A percentile compares a stretch with the other conserved stretches of the same genome.
Conservation (phyloP, 208 protist species). For the Trypanosoma cruzi region DNA sequence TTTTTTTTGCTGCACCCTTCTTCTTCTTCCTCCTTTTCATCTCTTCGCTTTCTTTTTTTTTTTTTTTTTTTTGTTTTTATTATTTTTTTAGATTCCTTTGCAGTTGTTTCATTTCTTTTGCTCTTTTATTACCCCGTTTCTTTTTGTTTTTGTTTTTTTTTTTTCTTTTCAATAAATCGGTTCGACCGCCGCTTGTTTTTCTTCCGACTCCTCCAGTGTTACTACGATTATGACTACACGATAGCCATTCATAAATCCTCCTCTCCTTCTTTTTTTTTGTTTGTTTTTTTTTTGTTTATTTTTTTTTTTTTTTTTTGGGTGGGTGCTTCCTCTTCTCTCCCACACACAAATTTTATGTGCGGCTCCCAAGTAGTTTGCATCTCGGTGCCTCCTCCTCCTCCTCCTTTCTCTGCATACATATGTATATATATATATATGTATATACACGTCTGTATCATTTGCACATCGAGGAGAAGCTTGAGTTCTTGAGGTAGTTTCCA, state of each 20-base stretch:
- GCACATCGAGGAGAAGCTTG: conserved; percentile 50
- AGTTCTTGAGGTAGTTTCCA: conserved; percentile 54
- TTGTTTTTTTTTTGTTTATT: conserved; percentile 13
- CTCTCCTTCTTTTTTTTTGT: conserved; percentile 4
- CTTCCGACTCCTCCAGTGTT: no score
- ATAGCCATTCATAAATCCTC: no score
- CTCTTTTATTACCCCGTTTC: no score
- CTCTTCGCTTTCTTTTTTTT: no score
- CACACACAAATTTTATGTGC: not conserved
- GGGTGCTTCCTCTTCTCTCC: not conserved
- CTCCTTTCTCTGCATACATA: not conserved
- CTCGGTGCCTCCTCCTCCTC: not conserved
- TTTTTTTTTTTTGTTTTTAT: not conserved
- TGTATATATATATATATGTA: not conserved
- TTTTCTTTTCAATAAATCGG: not conserved
- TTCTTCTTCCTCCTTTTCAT: no score
- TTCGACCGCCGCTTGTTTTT: no score
- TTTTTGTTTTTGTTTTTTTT: not conserved
- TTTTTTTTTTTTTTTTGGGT: not conserved
- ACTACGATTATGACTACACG: no score
- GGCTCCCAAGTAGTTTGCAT: not conserved
- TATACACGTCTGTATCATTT: conserved; percentile 5
- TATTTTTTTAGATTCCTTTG: not conserved
- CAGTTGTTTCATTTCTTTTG: not conserved
- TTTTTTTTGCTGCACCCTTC: no score